Percentiles rank a stretch among this genome's conserved stretches.
Evolutionary conservation across 495 filamentous ascomycete species (phyloP).

Genomic region (Penicillium pancosmium): DNA sequence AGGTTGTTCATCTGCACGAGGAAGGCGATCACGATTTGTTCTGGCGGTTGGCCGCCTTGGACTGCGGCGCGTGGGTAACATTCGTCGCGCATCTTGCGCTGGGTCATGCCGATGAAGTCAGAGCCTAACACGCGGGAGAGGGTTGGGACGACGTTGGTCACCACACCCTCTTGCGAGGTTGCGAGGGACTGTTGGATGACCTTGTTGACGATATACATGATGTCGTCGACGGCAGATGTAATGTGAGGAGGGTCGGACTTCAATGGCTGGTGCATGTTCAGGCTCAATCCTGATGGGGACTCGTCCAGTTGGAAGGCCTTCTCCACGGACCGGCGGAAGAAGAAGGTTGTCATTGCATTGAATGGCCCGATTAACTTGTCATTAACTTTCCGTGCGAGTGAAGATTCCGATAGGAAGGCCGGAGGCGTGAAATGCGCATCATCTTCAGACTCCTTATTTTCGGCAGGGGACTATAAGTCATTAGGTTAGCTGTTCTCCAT

Average conservation of each 20-base stretch:
- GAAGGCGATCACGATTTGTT: slow-evolving; percentile 81
- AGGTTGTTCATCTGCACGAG: slow-evolving; percentile 94
- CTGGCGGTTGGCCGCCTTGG: slow-evolving; percentile 77
- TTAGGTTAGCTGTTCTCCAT: no score
- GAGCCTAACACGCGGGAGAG: slow-evolving; percentile 84
- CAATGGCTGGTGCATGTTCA: slow-evolving; percentile 70
- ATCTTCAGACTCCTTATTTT: slow-evolving; percentile 30
- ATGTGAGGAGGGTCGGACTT: slow-evolving; percentile 82
- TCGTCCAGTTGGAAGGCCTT: slow-evolving; percentile 99
- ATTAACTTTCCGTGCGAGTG: slow-evolving; percentile 72
- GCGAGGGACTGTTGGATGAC: slow-evolving; percentile 82
- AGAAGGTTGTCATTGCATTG: slow-evolving; percentile 88
- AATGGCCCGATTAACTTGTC: slow-evolving; percentile 75
- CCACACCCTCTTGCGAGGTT: slow-evolving; percentile 76
- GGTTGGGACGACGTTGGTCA: slow-evolving; percentile 75
- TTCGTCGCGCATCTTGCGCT: slow-evolving; percentile 96
- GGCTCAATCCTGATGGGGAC: slow-evolving; percentile 73
- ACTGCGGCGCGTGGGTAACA: slow-evolving; percentile 77
- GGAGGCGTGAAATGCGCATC: slow-evolving; percentile 54
- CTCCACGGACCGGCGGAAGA: slow-evolving; percentile 92
- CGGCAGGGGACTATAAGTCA: slow-evolving; percentile 19
- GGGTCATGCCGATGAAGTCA: slow-evolving; percentile 96
- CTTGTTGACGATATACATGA: slow-evolving; percentile 98
- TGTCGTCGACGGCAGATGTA: slow-evolving; percentile 93
- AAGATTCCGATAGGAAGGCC: slow-evolving; percentile 70